Base-by-base conservation (phyloP, 805 yeast genomes). In the Candida mattraensis region DNA sequence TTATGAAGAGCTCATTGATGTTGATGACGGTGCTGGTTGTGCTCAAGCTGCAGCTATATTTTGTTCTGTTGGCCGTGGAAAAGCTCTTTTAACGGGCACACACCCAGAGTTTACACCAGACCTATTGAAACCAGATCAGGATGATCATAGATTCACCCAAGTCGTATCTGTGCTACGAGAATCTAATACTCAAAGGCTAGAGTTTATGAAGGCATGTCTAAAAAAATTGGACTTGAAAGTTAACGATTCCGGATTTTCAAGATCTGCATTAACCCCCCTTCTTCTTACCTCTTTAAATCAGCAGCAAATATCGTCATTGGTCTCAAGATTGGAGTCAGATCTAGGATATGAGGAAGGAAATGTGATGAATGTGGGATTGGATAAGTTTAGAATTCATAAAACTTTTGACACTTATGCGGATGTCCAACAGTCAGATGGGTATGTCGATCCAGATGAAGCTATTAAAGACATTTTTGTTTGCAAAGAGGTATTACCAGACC, bases 61-160 rank as follows among this genome's bases (percentile, higher is more conserved):
- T 39, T 76, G 87, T 48, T 64, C 67, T 7, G 75, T 78, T 3
- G 96, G 95, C 2, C 64, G 72, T 24, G 99, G 99, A 3, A 64
- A 63, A 23, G 96, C 81, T 0, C 60, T 93, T 7, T 68, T 93
- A 9, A 70, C 83, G 10, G 98, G 98, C 0, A 74, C 87, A 0
- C 99, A 93, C 60, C 95, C 96, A 0, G 99, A 93, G 60, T 88
- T 80, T 54, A 67, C 78, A 3, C 82, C 87, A 0, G 56, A 60
- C 11, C 63, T 72, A 11, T 49, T 80, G 44, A 61, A 73, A 42
- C 61, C 60, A 13, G 40, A 51, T 9, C 27, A 43, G 0, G 54
- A 43, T 1, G 15, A 42, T 7, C 54, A 56, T 1, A 30, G 36
- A 0, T 64, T 63, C 18, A 46, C 62, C 2, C 39, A 42, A 2